Conservation (phyloP, 495 filamentous ascomycete species). For the Aspergillus panamensis region DNA sequence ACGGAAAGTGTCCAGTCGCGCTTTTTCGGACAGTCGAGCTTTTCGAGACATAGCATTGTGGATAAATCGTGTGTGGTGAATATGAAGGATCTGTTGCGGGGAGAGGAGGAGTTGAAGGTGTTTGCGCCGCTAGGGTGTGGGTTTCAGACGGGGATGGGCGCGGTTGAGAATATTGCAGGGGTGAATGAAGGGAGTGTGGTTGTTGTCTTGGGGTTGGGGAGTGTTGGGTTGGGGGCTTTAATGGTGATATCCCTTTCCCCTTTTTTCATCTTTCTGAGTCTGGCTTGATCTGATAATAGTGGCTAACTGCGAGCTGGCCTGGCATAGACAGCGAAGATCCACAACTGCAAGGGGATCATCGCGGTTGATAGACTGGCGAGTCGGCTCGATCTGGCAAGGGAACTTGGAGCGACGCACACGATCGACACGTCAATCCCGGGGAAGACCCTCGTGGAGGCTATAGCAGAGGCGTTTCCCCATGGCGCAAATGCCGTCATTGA, state of each 20-base stretch:
- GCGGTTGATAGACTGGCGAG: constrained; percentile 33
- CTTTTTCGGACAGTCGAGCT: constrained; percentile 43
- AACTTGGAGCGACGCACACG: constrained; percentile 38
- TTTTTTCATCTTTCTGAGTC: constrained; percentile 1
- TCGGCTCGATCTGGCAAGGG: constrained; percentile 34
- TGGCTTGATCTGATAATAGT: background rate
- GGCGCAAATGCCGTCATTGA: constrained; percentile 35
- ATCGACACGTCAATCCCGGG: constrained; percentile 26
- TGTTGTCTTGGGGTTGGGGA: constrained; percentile 34
- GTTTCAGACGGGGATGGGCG: constrained; percentile 42
- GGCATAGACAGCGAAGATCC: constrained; percentile 7
- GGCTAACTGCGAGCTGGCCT: background rate
- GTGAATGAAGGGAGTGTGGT: constrained; percentile 21
- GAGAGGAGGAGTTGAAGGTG: constrained; percentile 28
- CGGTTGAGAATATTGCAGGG: constrained; percentile 28
- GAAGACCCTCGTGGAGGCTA: constrained; percentile 22
- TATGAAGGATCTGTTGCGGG: constrained; percentile 18
- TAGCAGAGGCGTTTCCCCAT: constrained; percentile 14
- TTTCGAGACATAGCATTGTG: constrained; percentile 32
- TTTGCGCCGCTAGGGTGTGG: constrained; percentile 44
- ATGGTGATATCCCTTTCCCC: constrained; percentile 23
- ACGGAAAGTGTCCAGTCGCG: constrained; percentile 16
- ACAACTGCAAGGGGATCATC: constrained; percentile 21
- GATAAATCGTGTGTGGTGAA: constrained; percentile 25
- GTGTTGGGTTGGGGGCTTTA: constrained; percentile 35